phyloP scores from a whole-genome alignment of 2,329 filamentous ascomycete species.

The Colletotrichum zoysiae region DNA sequence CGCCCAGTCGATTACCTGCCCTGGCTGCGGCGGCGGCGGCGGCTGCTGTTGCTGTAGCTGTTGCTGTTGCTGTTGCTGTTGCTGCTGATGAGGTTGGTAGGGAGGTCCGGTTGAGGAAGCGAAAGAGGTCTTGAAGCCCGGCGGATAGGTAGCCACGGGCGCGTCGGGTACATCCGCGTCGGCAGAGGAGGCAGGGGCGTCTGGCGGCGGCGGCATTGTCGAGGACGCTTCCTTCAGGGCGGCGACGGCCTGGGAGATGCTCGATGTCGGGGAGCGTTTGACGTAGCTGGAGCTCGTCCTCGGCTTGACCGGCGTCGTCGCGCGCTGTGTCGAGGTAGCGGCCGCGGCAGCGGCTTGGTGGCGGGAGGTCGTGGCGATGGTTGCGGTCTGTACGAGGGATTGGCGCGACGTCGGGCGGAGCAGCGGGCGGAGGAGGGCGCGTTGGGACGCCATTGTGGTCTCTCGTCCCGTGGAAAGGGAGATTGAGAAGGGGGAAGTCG shows the following conservation, averaged over 20 bases:
- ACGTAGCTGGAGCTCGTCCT: background rate
- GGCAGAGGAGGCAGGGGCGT: conserved; percentile 1
- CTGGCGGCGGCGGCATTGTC: background rate
- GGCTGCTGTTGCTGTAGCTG: conserved; percentile 2
- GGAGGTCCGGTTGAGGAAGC: conserved; percentile 16
- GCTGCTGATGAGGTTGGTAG: background rate
- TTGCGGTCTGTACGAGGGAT: conserved; percentile 6
- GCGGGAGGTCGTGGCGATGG: conserved; percentile 7
- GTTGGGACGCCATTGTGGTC: conserved; percentile 37
- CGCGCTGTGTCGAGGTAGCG: background rate
- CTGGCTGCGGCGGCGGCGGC: background rate
- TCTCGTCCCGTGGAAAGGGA: too few species aligned
- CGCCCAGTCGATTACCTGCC: conserved; percentile 76
- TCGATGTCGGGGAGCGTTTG: background rate
- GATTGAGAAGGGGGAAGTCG: background rate
- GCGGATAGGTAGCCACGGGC: background rate
- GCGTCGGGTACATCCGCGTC: conserved; percentile 19
- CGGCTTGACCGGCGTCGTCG: background rate
- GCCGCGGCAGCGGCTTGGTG: conserved; percentile 14
- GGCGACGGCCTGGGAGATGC: background rate
- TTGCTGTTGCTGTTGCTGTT: background rate
- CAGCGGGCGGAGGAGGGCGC: conserved; percentile 38
- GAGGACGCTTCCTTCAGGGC: background rate
- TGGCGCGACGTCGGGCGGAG: conserved; percentile 16
- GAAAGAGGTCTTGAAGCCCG: conserved; percentile 14